Conservation (phyloP, 108 stramenopile genomes). For the Nitzschia sp. region DNA sequence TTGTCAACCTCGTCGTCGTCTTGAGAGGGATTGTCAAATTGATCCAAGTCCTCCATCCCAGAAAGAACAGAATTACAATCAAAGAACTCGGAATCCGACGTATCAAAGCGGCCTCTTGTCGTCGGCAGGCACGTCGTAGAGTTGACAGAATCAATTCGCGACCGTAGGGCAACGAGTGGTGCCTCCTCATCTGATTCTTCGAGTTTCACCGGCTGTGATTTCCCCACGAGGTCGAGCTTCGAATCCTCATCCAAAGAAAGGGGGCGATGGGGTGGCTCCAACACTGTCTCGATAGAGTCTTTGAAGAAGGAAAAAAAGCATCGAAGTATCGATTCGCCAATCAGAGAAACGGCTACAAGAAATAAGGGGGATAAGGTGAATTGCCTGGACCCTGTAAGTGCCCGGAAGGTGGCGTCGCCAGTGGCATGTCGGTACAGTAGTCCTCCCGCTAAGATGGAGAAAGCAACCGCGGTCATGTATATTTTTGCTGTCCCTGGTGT, state of each 20-base stretch:
- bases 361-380: slow-evolving; percentile 31
- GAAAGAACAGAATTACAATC: slow-evolving; percentile 32
- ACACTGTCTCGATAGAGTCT: neutral
- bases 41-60: slow-evolving; percentile 24
- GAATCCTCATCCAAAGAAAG: neutral
- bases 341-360: slow-evolving; percentile 23
- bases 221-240: neutral
- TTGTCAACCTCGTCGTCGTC: neutral
- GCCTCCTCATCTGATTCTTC: neutral
- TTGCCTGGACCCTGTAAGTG: slow-evolving; percentile 15
- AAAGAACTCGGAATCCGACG: slow-evolving; percentile 30
- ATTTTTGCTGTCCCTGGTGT: slow-evolving; percentile 25
- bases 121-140: neutral
- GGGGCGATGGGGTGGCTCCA: neutral
- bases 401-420: slow-evolving; percentile 28
- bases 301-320: slow-evolving; percentile 12
- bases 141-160: neutral
- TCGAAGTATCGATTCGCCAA: slow-evolving; percentile 14
- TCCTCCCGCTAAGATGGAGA: slow-evolving; percentile 40
- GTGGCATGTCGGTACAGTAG: slow-evolving; percentile 26
- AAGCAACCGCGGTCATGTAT: slow-evolving; percentile 30
- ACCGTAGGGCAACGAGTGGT: neutral
- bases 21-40: neutral
- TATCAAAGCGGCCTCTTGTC: neutral
- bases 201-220: neutral